phyloP scores from a whole-genome alignment of 2,329 filamentous ascomycete genomes.

The Daldinia eschscholtzii region DNA sequence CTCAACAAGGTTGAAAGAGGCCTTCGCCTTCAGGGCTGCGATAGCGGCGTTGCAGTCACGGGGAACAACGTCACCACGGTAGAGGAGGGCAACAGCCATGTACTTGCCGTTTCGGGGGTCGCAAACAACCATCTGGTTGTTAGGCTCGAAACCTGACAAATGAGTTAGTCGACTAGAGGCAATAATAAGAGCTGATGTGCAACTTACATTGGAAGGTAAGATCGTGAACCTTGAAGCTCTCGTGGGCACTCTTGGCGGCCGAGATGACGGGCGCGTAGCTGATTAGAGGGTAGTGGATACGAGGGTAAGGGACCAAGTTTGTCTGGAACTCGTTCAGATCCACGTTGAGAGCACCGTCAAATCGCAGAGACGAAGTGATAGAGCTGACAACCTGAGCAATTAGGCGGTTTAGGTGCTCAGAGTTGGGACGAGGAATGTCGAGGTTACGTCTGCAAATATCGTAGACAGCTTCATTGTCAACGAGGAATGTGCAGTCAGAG shows the following conservation, averaged over 20 bases:
- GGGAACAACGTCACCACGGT: constrained; percentile 78
- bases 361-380: constrained; percentile 78
- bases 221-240: constrained; percentile 88
- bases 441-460: constrained; percentile 80
- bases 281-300: constrained; percentile 80
- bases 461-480: constrained; percentile 81
- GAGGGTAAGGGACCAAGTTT: constrained; percentile 79
- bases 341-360: constrained; percentile 79
- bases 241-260: constrained; percentile 81
- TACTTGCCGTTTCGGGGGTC: constrained; percentile 81
- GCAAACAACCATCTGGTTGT: constrained; percentile 84
- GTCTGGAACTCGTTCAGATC: constrained; percentile 84
- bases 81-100: constrained; percentile 79
- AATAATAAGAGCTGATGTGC: neutral
- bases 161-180: constrained; percentile 28
- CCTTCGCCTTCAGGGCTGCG: constrained; percentile 76
- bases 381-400: constrained; percentile 82
- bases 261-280: constrained; percentile 79
- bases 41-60: constrained; percentile 77
- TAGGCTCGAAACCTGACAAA: constrained; percentile 76
- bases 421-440: constrained; percentile 76
- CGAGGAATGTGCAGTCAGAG: constrained; percentile 82
- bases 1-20: constrained; percentile 79
- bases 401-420: constrained; percentile 78
- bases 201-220: constrained; percentile 78